These are phyloP conservation scores for Penicillium sp. DNA, from an alignment of 2,329 filamentous ascomycete species.

Conservation along the genomic window DNA sequence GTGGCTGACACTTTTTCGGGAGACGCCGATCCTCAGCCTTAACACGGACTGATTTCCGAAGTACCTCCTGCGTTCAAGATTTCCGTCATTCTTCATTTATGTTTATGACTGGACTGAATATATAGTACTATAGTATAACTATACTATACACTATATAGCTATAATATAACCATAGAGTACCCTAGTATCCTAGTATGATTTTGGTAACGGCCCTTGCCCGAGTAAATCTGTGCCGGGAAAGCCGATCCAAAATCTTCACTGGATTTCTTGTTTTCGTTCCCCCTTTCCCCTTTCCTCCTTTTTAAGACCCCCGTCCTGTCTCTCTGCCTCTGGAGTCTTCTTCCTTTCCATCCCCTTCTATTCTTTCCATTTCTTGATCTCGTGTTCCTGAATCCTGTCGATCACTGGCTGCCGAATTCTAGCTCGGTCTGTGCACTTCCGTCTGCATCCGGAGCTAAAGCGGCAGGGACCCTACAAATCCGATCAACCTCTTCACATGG, in stretches of 20 bases:
- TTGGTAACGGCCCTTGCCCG: no score
- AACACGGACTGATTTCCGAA: neutral
- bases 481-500: neutral
- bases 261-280: constrained; percentile 2
- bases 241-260: constrained; percentile 1
- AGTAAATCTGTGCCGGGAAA: constrained; percentile 2
- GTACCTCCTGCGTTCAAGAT: no score
- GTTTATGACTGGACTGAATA: no score
- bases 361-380: neutral
- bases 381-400: neutral
- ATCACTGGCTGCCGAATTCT: neutral
- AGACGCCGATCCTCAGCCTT: neutral
- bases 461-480: constrained; percentile 1
- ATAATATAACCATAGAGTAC: no score
- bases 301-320: neutral
- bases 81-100: no score
- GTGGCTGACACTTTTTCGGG: neutral
- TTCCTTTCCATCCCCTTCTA: neutral
- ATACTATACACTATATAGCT: no score
- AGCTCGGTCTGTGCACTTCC: constrained; percentile 8
- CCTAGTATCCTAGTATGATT: no score
- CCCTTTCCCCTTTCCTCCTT: constrained; percentile 1
- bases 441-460: constrained; percentile 8
- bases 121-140: no score
- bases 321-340: neutral